Percentiles rank a stretch among this genome's conserved stretches.
These are phyloP conservation scores for Fusarium bulbicola DNA, from an alignment of 2,329 filamentous ascomycete genomes.

Conservation along the genomic window DNA sequence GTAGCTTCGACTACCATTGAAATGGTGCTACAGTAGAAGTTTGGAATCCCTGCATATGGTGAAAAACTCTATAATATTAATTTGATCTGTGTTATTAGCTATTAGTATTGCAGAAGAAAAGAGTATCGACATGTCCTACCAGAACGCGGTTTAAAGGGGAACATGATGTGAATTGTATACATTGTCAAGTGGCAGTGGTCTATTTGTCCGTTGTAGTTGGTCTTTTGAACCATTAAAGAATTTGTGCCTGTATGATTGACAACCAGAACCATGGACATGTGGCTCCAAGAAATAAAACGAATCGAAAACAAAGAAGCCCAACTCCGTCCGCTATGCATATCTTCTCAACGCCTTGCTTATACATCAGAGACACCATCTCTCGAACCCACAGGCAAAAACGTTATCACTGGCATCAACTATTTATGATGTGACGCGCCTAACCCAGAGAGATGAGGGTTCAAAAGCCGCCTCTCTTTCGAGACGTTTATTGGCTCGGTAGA, in stretches of 20 bases:
- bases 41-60: not conserved
- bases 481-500: conserved; percentile 79
- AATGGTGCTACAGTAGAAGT: not conserved
- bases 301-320: conserved; percentile 17
- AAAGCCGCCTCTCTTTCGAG: conserved; percentile 72
- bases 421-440: conserved; percentile 77
- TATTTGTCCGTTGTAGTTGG: conserved; percentile 17
- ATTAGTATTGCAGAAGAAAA: conserved; percentile 1
- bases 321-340: conserved; percentile 39
- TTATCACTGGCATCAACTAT: not conserved
- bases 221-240: conserved; percentile 16
- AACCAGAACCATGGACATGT: conserved; percentile 14
- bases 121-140: not conserved
- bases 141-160: not conserved
- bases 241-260: conserved; percentile 24
- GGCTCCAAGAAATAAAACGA: conserved; percentile 19
- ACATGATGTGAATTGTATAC: not conserved
- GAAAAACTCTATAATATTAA: not conserved
- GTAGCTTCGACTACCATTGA: not conserved
- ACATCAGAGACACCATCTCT: conserved; percentile 3
- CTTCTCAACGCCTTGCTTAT: conserved; percentile 38
- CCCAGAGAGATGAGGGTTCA: conserved; percentile 78
- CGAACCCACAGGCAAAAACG: conserved; percentile 10
- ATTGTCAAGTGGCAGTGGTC: conserved; percentile 9
- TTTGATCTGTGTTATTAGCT: conserved; percentile 15